Evolutionary conservation across 1,284 basidiomycete genomes (phyloP).

Genomic region (Cutaneotrichosporon dermatis): DNA sequence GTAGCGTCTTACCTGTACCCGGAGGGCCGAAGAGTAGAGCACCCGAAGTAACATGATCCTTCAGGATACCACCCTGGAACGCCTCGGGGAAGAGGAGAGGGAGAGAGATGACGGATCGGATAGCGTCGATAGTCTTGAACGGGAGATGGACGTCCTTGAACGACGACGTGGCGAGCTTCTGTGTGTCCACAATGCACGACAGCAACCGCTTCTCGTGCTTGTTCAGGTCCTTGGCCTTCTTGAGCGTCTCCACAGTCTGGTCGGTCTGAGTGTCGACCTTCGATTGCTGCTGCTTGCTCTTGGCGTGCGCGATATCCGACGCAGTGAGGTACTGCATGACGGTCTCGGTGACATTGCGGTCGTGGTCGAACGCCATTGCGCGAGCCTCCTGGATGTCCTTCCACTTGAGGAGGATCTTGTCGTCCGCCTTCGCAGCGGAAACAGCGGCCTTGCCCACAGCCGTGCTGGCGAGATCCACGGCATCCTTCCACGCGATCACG

Average conservation of each 20-base stretch:
- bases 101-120: constrained; percentile 83
- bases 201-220: constrained; percentile 70
- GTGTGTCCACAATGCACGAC: constrained; percentile 74
- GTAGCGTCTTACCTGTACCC: constrained; percentile 84
- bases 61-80: constrained; percentile 84
- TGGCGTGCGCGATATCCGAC: constrained; percentile 7
- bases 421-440: constrained; percentile 1
- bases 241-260: constrained; percentile 68
- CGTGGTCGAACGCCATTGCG: constrained; percentile 13
- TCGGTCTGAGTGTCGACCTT: constrained; percentile 46
- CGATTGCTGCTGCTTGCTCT: constrained; percentile 15
- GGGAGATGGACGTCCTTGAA: constrained; percentile 86
- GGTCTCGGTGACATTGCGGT: constrained; percentile 13
- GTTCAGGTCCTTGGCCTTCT: constrained; percentile 67
- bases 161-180: constrained; percentile 61
- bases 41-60: constrained; percentile 81
- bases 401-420: constrained; percentile 24
- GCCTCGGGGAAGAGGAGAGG: constrained; percentile 85
- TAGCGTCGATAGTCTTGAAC: constrained; percentile 74
- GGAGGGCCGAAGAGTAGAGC: constrained; percentile 83
- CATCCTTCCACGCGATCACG: constrained; percentile 29
- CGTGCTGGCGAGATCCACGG: constrained; percentile 28
- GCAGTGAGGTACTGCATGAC: constrained; percentile 21
- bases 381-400: constrained; percentile 27
- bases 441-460: constrained; percentile 19